A percentile compares a stretch with the other conserved stretches of the same genome.
Evolutionary conservation across 352 stramenopile species (phyloP).

Genomic region (Globisporangium recalcitrans): DNA sequence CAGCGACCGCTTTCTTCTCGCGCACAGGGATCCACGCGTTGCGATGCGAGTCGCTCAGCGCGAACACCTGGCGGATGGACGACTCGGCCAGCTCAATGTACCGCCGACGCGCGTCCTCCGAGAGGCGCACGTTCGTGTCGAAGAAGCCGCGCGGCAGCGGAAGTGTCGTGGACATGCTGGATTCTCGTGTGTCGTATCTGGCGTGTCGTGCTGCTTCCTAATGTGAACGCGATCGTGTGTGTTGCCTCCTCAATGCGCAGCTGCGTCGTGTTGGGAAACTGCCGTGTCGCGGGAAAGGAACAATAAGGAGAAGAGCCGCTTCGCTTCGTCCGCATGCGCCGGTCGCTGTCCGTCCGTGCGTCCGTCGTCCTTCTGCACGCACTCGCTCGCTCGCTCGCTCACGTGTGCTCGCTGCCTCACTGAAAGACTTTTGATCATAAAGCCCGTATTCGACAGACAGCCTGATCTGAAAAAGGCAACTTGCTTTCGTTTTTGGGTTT

Average conservation of each 20-base stretch:
- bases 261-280: neutral
- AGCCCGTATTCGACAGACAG: neutral
- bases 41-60: constrained; percentile 69
- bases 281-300: neutral
- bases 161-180: constrained; percentile 48
- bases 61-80: constrained; percentile 82
- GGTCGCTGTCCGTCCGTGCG: neutral
- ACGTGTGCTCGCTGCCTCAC: no score
- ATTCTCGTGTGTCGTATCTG: neutral
- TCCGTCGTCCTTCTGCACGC: neutral
- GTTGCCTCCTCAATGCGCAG: neutral
- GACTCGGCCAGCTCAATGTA: constrained; percentile 79
- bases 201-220: neutral
- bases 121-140: constrained; percentile 54
- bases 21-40: constrained; percentile 83
- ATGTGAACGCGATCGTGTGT: no score
- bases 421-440: neutral
- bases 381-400: no score
- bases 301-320: constrained; percentile 3
- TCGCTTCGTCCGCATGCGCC: neutral
- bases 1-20: constrained; percentile 78
- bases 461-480: neutral
- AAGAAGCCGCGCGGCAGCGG: constrained; percentile 77
- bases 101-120: constrained; percentile 63
- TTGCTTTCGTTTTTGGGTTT: neutral